A percentile compares a stretch with the other conserved stretches of the same genome.
Conservation (phyloP, 2,329 filamentous ascomycete genomes). For the Laburnicola sp. region DNA sequence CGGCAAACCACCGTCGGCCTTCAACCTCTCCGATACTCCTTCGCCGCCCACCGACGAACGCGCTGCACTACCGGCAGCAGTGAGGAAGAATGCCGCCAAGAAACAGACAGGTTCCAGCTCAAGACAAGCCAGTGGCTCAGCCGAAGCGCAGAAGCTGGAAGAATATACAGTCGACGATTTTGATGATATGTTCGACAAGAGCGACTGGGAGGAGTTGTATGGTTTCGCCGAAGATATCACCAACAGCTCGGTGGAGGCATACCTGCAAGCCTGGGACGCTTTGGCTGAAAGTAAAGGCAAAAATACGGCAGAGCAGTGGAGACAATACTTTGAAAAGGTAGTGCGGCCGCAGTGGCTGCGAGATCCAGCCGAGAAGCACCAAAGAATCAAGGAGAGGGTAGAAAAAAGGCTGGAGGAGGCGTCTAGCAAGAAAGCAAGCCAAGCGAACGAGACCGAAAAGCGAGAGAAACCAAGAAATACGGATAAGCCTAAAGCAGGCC, state of each 20-base stretch:
- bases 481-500: not conserved
- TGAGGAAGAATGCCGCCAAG: constrained; percentile 1
- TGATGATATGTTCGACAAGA: constrained; percentile 22
- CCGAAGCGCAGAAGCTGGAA: constrained; percentile 7
- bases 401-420: constrained; percentile 11
- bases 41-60: constrained; percentile 35
- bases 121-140: not conserved
- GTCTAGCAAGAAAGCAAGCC: constrained; percentile 1
- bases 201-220: constrained; percentile 40
- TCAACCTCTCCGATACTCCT: constrained; percentile 45
- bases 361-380: constrained; percentile 29
- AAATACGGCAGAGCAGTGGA: constrained; percentile 37
- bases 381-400: constrained; percentile 25
- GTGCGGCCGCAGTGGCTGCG: constrained; percentile 37
- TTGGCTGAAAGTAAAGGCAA: constrained; percentile 27
- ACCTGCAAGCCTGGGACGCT: constrained; percentile 27
- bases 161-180: constrained; percentile 29
- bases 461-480: not conserved
- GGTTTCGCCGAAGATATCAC: constrained; percentile 30
- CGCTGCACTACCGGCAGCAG: constrained; percentile 2
- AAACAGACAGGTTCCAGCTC: constrained; percentile 1
- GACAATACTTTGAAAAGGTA: constrained; percentile 40
- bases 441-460: constrained; percentile 8
- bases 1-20: constrained; percentile 35
- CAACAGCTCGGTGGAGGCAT: constrained; percentile 7